Base-by-base conservation (phyloP, 495 filamentous ascomycete species). In the Gamarada debralockiae region DNA sequence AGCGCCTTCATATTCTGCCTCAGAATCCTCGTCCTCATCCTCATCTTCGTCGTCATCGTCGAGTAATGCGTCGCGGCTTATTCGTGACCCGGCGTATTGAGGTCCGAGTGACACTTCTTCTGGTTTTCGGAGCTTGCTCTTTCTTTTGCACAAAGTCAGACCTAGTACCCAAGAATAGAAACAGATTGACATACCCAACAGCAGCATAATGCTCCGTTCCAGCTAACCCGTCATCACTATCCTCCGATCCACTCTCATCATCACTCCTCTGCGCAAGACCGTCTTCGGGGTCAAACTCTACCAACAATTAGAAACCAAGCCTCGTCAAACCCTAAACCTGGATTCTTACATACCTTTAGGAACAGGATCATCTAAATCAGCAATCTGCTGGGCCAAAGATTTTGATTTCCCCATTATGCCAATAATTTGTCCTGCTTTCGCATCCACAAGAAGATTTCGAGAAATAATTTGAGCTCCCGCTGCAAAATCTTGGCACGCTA, bases 281-380 rank as follows among this genome's bases (percentile, higher is more conserved):
- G 44, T 84, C 77, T 59, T 86, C 84, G 0, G 90, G 90, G 65
- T 98, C 92, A 62, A 87, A 87, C 65, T 98, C 92, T 96, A 61
- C 20, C 2, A 38, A 15, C 0, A 34, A 43, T 64, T 42, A 54
- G 45, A 21, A 42, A 20, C 23, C 13, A 22, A n/a, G n/a, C 4
- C 37, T 21, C 23, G 9, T 37, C 14, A 37, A 18, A 14, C 15
- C 12, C 7, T 15, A 34, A n/a, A 43, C 14, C 17, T 33, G 14
- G 18, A 21, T 12, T 13, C 10, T 15, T 15, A 56, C 58, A 24
- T 67, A 86, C 84, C 83, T 67, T 74, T 79, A 3, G 82, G 79
- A 38, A 78, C 71, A 46, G 79, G 76, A 62, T 83, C 79, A 20
- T 85, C 77, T 2, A 88, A 65, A 41, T 86, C 79, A 39, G 80